phyloP scores from a whole-genome alignment of 2,329 filamentous ascomycete species.

The Sporothrix protearum region DNA sequence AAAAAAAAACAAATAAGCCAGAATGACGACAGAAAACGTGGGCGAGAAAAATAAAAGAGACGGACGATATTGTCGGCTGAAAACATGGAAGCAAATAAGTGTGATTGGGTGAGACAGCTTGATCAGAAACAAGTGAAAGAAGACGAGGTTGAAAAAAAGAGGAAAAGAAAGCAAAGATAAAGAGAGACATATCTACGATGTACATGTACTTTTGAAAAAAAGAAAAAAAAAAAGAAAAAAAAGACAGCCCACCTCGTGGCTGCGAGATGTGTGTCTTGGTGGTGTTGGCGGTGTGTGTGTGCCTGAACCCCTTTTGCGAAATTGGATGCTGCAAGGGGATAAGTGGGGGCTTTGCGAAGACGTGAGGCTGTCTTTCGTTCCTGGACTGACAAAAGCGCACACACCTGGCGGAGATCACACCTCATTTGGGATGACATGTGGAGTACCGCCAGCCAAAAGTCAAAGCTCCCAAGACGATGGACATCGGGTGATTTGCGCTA shows the following conservation, averaged over 20 bases:
- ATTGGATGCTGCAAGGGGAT: slow-evolving; percentile 18
- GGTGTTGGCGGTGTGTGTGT: background rate
- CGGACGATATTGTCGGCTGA: too few relatives aligned
- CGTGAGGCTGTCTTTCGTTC: background rate
- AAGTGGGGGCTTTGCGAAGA: background rate
- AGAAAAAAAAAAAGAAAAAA: background rate
- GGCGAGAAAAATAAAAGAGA: background rate
- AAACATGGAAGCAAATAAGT: background rate
- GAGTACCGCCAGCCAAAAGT: background rate
- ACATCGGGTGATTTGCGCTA: background rate
- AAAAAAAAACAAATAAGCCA: background rate
- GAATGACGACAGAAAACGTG: background rate
- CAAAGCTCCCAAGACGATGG: background rate
- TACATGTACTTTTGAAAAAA: background rate
- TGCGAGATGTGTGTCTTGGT: background rate
- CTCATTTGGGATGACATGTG: slow-evolving; percentile 6
- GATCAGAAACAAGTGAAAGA: background rate
- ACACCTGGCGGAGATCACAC: slow-evolving; percentile 2
- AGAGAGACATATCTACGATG: background rate
- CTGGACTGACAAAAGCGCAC: background rate
- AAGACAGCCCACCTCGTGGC: background rate
- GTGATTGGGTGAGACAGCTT: background rate
- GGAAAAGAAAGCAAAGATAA: background rate
- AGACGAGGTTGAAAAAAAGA: background rate
- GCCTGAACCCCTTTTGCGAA: slow-evolving; percentile 16